These are phyloP conservation scores for Dillenia suffruticosa DNA, from an alignment of 164 flowering plant genomes.

Conservation along the genomic window DNA sequence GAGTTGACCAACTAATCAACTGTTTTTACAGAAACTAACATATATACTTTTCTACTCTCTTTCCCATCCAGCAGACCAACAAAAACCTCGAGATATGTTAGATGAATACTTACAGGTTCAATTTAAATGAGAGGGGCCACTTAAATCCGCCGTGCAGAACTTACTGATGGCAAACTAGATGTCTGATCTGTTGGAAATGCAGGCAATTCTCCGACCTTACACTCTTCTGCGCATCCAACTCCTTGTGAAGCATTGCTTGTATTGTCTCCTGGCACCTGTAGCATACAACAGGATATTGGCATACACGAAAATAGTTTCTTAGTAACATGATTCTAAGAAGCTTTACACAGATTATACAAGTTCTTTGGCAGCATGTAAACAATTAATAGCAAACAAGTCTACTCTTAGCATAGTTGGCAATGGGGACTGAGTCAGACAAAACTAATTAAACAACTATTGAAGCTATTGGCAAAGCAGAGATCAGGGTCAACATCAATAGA, in stretches of 20 bases:
- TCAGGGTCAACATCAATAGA: too few relatives aligned
- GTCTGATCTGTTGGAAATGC: conserved; percentile 7
- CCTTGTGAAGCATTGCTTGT: conserved; percentile 3
- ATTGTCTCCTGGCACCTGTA: conserved; percentile 15
- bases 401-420: too few relatives aligned
- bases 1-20: too few relatives aligned
- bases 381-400: too few relatives aligned
- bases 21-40: neutral
- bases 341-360: too few relatives aligned
- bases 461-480: too few relatives aligned
- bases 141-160: neutral
- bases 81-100: conserved; percentile 10
- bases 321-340: too few relatives aligned
- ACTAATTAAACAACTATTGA: too few relatives aligned
- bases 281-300: neutral
- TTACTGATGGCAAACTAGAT: neutral
- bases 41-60: conserved; percentile 1
- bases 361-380: too few relatives aligned
- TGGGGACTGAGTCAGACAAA: too few relatives aligned
- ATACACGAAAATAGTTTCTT: too few relatives aligned
- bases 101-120: conserved; percentile 16
- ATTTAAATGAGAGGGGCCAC: neutral
- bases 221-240: conserved; percentile 8
- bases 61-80: neutral
- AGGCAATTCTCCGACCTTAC: conserved; percentile 10